phyloP scores from a whole-genome alignment of 176 grass and related monocot genomes.

The Chrysopogon serrulatus region DNA sequence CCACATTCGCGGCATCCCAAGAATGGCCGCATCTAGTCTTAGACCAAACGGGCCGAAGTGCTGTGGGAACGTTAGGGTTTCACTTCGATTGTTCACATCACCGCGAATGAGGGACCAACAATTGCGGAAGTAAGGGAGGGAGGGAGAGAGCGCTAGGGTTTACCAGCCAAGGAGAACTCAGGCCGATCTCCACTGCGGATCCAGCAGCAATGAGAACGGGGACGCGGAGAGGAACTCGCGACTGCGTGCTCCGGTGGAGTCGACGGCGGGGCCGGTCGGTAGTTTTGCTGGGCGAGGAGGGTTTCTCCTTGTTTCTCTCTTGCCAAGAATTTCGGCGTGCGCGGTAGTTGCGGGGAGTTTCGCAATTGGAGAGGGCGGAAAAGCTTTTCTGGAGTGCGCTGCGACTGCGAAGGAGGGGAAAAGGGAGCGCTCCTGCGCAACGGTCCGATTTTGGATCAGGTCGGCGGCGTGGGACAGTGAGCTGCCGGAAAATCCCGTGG shows the following conservation, averaged over 20 bases:
- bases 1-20: neutral
- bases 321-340: neutral
- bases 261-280: neutral
- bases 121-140: neutral
- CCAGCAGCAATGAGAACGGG: neutral
- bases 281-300: neutral
- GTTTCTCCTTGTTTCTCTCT: neutral
- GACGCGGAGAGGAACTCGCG: neutral
- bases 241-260: neutral
- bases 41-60: neutral
- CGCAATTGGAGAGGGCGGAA: neutral
- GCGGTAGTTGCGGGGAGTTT: neutral
- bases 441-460: conserved; percentile 34
- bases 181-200: neutral
- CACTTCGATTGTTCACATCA: neutral
- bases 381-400: neutral
- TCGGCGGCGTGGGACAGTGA: neutral
- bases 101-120: no score
- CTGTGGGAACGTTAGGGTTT: conserved; percentile 6
- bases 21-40: neutral
- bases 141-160: neutral
- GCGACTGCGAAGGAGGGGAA: neutral
- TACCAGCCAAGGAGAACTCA: neutral
- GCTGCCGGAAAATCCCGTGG: neutral
- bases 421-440: neutral